Base-by-base conservation (phyloP, 805 yeast species). In the Schwanniomyces yamadae region DNA sequence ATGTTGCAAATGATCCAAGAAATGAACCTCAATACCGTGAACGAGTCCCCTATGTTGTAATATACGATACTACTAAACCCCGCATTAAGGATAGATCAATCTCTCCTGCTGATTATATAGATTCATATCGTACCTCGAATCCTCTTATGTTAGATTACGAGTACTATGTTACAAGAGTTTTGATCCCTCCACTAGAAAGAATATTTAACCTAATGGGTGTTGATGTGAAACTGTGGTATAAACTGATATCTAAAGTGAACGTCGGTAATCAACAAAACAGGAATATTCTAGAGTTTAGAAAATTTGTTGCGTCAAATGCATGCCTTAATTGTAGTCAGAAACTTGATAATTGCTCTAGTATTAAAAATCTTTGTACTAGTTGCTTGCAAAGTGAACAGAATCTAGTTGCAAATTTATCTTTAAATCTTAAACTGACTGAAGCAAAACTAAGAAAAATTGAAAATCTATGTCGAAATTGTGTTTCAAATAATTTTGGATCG, bases 121-220 rank as follows among this genome's bases (percentile, higher is more conserved):
- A 59, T 1, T 54, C 65, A 41, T 55, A 51, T 23, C 39, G 37
- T 10, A 49, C 63, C 0, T 29, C 36, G 1, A 66, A 37, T 33
- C 71, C 55, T 49, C 54, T 73, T 37, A 73, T 68, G 31, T 55
- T 93, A 13, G 99, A 93, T 50, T 71, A 82, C 14, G 88, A 85
- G 25, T 93, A 93, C 54, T 93, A 93, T 57, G 88, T 93, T 31
- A 75, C 75, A 2, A 83, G 86, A 50, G 87, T 87, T 2, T 59
- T 93, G 31, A 78, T 91, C 6, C 98, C 99, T 2, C 98, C 99
- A 0, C 61, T 93, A 36, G 95, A 87, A 44, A 64, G 99, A 40
- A 64, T 91, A 2, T 85, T 93, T 58, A 84, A 80, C 48, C 59
- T 91, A 10, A 61, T 88, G 39, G 99, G 99, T 0, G 93, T 84